A percentile compares a stretch with the other conserved stretches of the same genome.
Evolutionary conservation across 2,329 filamentous ascomycete species (phyloP).

Genomic region (Trichoderma harzianum): DNA sequence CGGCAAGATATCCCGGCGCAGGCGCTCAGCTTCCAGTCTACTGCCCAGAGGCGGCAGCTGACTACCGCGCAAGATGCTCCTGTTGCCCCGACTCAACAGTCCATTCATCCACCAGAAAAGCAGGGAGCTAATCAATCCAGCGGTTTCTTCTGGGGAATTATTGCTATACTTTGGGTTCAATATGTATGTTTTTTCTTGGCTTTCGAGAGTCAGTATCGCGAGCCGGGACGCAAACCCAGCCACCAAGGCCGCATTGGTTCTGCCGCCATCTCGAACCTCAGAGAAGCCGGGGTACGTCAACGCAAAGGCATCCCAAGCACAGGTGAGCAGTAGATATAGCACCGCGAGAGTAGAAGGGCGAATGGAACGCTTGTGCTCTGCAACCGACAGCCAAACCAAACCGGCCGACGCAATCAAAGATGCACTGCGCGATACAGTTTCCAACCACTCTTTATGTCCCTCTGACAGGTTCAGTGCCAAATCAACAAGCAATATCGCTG

Average conservation of each 20-base stretch:
- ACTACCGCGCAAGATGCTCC: background rate
- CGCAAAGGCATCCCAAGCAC: background rate
- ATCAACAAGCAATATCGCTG: background rate
- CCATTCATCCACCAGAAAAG: slow-evolving; percentile 19
- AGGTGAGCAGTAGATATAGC: slow-evolving; percentile 6
- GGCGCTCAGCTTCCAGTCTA: background rate
- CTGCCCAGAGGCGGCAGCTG: slow-evolving; percentile 1
- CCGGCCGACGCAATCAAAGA: background rate
- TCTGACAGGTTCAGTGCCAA: background rate
- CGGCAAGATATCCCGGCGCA: background rate
- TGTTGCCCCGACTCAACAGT: slow-evolving; percentile 3
- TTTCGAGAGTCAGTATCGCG: background rate
- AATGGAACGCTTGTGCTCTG: slow-evolving; percentile 15
- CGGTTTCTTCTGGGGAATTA: background rate
- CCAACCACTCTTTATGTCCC: background rate
- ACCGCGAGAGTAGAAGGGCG: background rate
- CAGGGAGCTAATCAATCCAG: background rate
- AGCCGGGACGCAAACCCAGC: background rate
- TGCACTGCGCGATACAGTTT: background rate
- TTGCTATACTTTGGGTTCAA: background rate
- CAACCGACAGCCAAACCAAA: background rate
- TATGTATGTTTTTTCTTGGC: slow-evolving; percentile 2
- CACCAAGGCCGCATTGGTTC: background rate
- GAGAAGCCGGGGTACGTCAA: background rate
- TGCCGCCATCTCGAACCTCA: background rate